A percentile compares a stretch with the other conserved stretches of the same genome.
Evolutionary conservation across 2,329 filamentous ascomycete genomes (phyloP).

Genomic region (Tothia fuscella): DNA sequence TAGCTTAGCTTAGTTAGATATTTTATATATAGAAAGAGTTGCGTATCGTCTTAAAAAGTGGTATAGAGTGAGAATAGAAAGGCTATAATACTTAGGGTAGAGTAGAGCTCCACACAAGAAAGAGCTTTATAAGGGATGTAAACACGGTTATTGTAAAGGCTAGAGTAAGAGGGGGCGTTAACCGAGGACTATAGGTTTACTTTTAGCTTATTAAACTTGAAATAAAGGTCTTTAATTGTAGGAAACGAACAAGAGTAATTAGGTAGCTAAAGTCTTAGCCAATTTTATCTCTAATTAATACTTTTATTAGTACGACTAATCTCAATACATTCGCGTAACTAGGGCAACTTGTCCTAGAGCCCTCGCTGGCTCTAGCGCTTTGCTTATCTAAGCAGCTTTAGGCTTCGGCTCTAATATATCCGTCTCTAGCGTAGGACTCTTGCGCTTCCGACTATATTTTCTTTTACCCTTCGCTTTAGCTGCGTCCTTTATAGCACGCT

Average conservation of each 20-base stretch:
- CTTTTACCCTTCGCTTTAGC: slow-evolving; percentile 16
- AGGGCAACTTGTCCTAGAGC: not conserved
- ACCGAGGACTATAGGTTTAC: not conserved
- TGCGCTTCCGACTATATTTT: slow-evolving; percentile 11
- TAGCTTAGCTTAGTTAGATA: slow-evolving; percentile 23
- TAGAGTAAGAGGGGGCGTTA: not conserved
- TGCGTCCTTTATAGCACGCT: slow-evolving; percentile 14
- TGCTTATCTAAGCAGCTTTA: slow-evolving; percentile 7
- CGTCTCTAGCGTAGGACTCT: slow-evolving; percentile 8
- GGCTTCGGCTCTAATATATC: slow-evolving; percentile 8
- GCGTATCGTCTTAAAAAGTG: slow-evolving; percentile 32
- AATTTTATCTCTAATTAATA: not conserved
- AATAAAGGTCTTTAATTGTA: not conserved
- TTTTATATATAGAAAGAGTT: slow-evolving; percentile 31
- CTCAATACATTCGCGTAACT: slow-evolving; percentile 4
- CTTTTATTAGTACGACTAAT: not conserved
- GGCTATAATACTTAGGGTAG: slow-evolving; percentile 10
- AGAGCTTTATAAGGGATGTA: slow-evolving; percentile 12
- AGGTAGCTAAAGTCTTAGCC: not conserved
- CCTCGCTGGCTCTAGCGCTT: not conserved
- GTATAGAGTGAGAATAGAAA: slow-evolving; percentile 21
- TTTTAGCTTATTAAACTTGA: not conserved
- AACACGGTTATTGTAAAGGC: slow-evolving; percentile 18
- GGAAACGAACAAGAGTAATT: not conserved
- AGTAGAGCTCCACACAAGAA: slow-evolving; percentile 16